Evolutionary conservation across 2,329 filamentous ascomycete genomes (phyloP).

Genomic region (Calonectria crousiana): DNA sequence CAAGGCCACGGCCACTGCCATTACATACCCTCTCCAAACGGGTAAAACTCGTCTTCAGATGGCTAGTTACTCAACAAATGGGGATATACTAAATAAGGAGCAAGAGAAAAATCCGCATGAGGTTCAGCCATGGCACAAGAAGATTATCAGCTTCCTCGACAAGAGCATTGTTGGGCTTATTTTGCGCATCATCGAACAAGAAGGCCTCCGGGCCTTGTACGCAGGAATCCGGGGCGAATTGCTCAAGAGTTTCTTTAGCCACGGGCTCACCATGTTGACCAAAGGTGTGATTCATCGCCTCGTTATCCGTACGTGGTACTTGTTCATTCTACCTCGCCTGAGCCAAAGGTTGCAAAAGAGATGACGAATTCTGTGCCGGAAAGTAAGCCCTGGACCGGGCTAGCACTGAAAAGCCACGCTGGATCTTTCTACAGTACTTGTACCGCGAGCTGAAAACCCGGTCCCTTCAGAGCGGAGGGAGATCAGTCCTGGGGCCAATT

Average conservation of each 20-base stretch:
- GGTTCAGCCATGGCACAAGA: constrained; percentile 22
- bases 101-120: constrained; percentile 11
- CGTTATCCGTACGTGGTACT: constrained; percentile 79
- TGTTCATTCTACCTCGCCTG: constrained; percentile 50
- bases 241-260: constrained; percentile 85
- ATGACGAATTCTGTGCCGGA: constrained; percentile 13
- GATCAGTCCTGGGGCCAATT: constrained; percentile 78
- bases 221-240: constrained; percentile 82
- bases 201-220: constrained; percentile 79
- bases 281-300: constrained; percentile 82
- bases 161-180: constrained; percentile 74
- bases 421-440: constrained; percentile 82
- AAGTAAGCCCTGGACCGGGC: constrained; percentile 8
- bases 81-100: constrained; percentile 20
- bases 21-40: constrained; percentile 88
- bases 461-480: constrained; percentile 89
- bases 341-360: constrained; percentile 35
- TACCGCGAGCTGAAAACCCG: constrained; percentile 90
- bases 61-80: constrained; percentile 50
- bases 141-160: constrained; percentile 43
- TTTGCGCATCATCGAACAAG: constrained; percentile 66
- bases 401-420: constrained; percentile 88
- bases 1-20: constrained; percentile 80
- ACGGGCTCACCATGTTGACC: constrained; percentile 88
- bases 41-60: constrained; percentile 86